A percentile compares a stretch with the other conserved stretches of the same genome.
Conservation (phyloP, 352 stramenopile species). For the Pythium brassicae region DNA sequence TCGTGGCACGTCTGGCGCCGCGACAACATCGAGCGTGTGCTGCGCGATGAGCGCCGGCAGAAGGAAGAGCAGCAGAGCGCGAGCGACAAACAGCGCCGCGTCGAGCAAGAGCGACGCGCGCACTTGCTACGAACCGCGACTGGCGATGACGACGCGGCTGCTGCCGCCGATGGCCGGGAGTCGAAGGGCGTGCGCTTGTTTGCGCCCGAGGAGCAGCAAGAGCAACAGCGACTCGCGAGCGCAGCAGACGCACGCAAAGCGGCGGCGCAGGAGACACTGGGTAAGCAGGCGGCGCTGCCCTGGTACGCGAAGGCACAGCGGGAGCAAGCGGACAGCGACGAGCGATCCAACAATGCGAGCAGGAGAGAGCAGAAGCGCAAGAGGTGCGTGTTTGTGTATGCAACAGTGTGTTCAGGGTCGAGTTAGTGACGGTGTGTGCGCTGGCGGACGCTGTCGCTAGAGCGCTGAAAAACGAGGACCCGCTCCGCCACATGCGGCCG, state of each 20-base stretch:
- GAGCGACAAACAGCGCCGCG: constrained; percentile 17
- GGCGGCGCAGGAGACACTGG: constrained; percentile 26
- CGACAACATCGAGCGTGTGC: constrained; percentile 79
- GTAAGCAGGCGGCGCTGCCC: constrained; percentile 21
- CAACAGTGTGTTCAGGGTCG: too few relatives aligned
- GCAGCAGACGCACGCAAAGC: not conserved
- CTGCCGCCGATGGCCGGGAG: not conserved
- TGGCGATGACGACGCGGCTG: too few relatives aligned
- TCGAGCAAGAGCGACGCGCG: constrained; percentile 36
- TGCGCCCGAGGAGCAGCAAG: constrained; percentile 13
- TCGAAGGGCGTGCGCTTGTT: constrained; percentile 39
- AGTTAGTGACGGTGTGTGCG: too few relatives aligned
- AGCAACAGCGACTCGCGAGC: not conserved
- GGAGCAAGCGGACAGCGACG: not conserved
- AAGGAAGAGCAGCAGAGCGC: constrained; percentile 32
- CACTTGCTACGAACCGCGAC: constrained; percentile 16
- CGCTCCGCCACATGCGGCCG: constrained; percentile 37
- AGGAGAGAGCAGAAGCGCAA: constrained; percentile 33
- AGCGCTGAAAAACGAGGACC: constrained; percentile 28
- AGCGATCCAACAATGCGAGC: not conserved
- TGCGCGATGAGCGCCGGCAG: constrained; percentile 50
- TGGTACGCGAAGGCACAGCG: constrained; percentile 31
- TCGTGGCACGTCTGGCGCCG: constrained; percentile 85
- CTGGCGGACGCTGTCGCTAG: constrained; percentile 11
- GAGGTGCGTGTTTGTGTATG: constrained; percentile 13